Percentiles rank a stretch among this genome's conserved stretches.
phyloP scores from a whole-genome alignment of 805 yeast species.

The Cyberlindnera maclurae region DNA sequence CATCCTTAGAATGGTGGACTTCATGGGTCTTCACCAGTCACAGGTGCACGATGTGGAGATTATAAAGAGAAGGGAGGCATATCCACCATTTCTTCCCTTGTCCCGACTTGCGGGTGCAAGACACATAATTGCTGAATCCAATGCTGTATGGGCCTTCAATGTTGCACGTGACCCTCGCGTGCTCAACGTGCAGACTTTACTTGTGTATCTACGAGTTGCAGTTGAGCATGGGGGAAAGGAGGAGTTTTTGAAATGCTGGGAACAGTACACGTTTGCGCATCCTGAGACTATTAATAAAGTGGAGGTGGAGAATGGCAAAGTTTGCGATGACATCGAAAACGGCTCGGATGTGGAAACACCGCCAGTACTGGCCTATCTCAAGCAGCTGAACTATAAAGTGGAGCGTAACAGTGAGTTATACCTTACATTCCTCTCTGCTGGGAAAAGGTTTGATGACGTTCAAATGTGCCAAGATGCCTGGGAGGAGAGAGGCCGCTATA shows the following conservation, averaged over 20 bases:
- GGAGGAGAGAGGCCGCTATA: conserved; percentile 70
- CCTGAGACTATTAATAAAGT: conserved; percentile 8
- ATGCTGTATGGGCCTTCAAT: conserved; percentile 64
- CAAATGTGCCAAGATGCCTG: conserved; percentile 61
- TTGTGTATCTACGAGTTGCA: conserved; percentile 45
- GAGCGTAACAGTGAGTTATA: conserved; percentile 17
- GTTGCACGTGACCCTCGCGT: conserved; percentile 36
- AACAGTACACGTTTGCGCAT: conserved; percentile 29
- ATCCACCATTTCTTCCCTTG: conserved; percentile 69
- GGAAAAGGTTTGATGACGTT: conserved; percentile 45
- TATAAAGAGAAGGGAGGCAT: conserved; percentile 13
- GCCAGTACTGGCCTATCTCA: conserved; percentile 8
- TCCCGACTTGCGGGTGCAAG: conserved; percentile 31
- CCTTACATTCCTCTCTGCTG: conserved; percentile 36
- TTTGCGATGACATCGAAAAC: conserved; percentile 8
- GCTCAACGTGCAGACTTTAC: conserved; percentile 36
- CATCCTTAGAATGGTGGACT: conserved; percentile 36
- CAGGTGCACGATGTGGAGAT: conserved; percentile 10
- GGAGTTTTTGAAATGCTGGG: conserved; percentile 30
- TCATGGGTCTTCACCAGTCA: conserved; percentile 22
- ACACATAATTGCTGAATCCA: conserved; percentile 62
- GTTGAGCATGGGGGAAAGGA: conserved; percentile 29
- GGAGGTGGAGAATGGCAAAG: conserved; percentile 10
- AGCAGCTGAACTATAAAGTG: conserved; percentile 6
- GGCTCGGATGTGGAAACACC: conserved; percentile 13